Evolutionary conservation across 768 basidiomycete genomes (phyloP).

Genomic region (Hericium rajendrae): DNA sequence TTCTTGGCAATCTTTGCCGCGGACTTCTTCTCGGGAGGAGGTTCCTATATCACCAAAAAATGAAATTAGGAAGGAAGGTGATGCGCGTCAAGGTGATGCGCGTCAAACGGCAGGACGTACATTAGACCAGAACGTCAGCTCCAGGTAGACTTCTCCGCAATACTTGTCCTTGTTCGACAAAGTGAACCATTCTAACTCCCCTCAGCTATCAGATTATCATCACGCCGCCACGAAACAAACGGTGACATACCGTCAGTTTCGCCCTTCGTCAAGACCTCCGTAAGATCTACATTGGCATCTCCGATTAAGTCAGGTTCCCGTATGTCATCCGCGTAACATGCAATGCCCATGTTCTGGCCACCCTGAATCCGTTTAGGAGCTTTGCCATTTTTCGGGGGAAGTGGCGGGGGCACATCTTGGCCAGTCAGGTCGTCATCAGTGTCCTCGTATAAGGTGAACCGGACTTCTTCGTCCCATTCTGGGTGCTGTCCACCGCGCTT

Average conservation of each 20-base stretch:
- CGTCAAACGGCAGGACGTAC: conserved; percentile 33
- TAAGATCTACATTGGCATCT: conserved; percentile 79
- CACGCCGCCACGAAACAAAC: background rate
- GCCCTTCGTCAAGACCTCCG: conserved; percentile 85
- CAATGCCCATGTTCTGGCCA: conserved; percentile 65
- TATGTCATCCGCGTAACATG: conserved; percentile 91
- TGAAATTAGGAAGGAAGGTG: conserved; percentile 1
- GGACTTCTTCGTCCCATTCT: conserved; percentile 97
- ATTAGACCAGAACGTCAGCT: conserved; percentile 95
- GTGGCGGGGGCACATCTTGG: conserved; percentile 45
- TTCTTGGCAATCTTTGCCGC: conserved; percentile 38
- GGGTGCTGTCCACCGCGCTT: conserved; percentile 97
- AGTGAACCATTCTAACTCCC: conserved; percentile 79
- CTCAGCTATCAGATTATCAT: conserved; percentile 9
- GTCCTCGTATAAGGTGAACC: conserved; percentile 84
- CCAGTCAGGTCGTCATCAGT: conserved; percentile 27
- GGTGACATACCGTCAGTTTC: conserved; percentile 82
- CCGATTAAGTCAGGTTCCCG: conserved; percentile 95
- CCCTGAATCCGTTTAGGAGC: conserved; percentile 49
- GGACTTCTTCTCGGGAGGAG: conserved; percentile 63
- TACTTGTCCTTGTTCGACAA: conserved; percentile 87
- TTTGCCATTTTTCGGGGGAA: conserved; percentile 50
- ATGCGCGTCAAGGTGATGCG: background rate
- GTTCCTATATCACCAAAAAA: conserved; percentile 40
- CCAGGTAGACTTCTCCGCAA: conserved; percentile 90